Evolutionary conservation across 371 early-diverging fungal species (phyloP).

Genomic region (Rhizopus sp.): DNA sequence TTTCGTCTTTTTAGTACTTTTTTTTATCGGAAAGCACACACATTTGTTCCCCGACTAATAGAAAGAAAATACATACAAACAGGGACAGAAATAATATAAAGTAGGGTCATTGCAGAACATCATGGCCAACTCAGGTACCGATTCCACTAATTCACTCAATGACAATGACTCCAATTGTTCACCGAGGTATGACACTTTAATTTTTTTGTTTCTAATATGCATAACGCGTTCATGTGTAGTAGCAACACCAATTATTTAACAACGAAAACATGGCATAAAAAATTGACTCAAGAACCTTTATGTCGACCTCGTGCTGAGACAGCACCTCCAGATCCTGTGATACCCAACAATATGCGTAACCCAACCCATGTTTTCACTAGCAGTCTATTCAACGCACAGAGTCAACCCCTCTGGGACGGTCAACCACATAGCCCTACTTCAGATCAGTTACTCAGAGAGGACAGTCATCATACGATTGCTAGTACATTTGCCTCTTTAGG

Average conservation of each 20-base stretch:
- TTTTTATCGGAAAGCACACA: constrained; percentile 3
- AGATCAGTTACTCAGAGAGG: constrained; percentile 35
- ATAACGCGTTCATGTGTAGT: not conserved
- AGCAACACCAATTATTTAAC: not conserved
- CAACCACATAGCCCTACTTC: constrained; percentile 33
- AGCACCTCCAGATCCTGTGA: not conserved
- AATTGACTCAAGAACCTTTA: constrained; percentile 2
- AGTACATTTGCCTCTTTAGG: constrained; percentile 73
- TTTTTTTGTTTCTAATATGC: not conserved
- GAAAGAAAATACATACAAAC: not conserved
- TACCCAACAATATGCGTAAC: not conserved
- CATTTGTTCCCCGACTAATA: not conserved
- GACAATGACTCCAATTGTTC: too few relatives aligned
- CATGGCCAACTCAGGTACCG: not conserved
- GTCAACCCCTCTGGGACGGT: constrained; percentile 16
- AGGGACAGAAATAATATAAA: not conserved
- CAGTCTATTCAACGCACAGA: not conserved
- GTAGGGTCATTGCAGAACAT: not conserved
- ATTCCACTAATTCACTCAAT: too few relatives aligned
- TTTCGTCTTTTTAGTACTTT: constrained; percentile 1
- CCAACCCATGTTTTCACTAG: not conserved
- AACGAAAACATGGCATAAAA: constrained; percentile 1
- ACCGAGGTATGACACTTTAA: too few relatives aligned
- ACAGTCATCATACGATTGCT: constrained; percentile 49
- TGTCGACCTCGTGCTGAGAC: constrained; percentile 72